Evolutionary conservation across 768 basidiomycete species (phyloP).

Genomic region (Serendipita indica): DNA sequence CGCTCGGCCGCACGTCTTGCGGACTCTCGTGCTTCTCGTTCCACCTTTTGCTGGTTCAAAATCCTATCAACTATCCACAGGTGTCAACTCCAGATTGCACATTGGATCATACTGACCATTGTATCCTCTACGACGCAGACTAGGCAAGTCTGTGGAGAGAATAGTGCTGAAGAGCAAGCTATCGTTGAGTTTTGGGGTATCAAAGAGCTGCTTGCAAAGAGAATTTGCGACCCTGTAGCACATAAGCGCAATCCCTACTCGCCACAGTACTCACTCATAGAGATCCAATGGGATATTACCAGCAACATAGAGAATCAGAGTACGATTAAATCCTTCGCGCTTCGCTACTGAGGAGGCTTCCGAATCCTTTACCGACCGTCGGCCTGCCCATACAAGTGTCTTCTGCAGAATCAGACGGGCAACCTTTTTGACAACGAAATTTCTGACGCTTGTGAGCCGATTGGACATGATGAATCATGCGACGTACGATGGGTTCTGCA

Average conservation of each 20-base stretch:
- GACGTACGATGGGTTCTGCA: conserved; percentile 30
- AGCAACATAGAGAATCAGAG: conserved; percentile 68
- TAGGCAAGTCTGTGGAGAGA: conserved; percentile 73
- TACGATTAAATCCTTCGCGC: conserved; percentile 33
- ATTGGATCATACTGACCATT: conserved; percentile 65
- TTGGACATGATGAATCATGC: conserved; percentile 16
- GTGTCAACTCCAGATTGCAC: neutral
- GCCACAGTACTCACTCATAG: conserved; percentile 59
- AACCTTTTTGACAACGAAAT: conserved; percentile 58
- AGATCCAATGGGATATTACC: conserved; percentile 66
- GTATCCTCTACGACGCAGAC: conserved; percentile 70
- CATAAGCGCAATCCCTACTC: conserved; percentile 6
- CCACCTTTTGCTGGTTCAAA: conserved; percentile 64
- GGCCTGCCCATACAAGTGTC: conserved; percentile 37
- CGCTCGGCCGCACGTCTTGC: conserved; percentile 31
- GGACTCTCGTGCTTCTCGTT: conserved; percentile 33
- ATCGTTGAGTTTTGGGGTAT: conserved; percentile 70
- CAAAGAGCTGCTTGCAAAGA: conserved; percentile 65
- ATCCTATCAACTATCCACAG: conserved; percentile 65
- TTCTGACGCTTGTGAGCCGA: conserved; percentile 20
- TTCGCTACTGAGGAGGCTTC: conserved; percentile 64
- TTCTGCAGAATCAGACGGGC: conserved; percentile 49
- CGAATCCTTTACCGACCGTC: conserved; percentile 37
- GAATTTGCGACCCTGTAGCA: conserved; percentile 63
- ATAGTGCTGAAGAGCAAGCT: conserved; percentile 85